Base-by-base conservation (phyloP, 2,329 filamentous ascomycete genomes). In the Hypoxylon sp. region DNA sequence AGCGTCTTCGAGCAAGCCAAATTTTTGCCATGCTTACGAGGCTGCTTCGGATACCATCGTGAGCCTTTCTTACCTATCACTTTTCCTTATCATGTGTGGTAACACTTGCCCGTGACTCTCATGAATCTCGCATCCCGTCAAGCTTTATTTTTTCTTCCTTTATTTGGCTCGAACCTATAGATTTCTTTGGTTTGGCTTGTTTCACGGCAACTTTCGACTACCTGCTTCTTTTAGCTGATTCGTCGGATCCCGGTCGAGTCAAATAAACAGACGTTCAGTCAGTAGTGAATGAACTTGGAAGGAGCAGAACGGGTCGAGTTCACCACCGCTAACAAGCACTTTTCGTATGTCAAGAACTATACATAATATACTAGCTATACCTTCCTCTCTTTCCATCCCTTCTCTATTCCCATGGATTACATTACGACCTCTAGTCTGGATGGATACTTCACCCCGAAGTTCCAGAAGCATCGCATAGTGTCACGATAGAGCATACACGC, bases 61-160 rank as follows among this genome's bases (percentile, higher is more conserved):
- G 17, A 26, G 15, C 17, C 4, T n/a, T 41, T 26, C 20, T 26
- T 26, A 26, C 15, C 17, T 17, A 10, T 55, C 7, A 17, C 44
- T 32, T 47, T 30, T n/a, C 39, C n/a, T 46, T 20, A 28, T 50
- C 51, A 37, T 43, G 32, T 43, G 28, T 24, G 26, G 62, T 65
- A 49, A 50, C 62, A 65, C 63, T n/a, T 59, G 24, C 59, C 15
- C 59, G 55, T 62, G 59, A 62, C 57, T 43, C 44, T 53, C 54
- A 59, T 58, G 34, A 37, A 56, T 59, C 52, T 24, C 48, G 47
- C 55, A 28, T 54, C 58, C 32, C 48, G 44, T 59, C 53, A 49
- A 50, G 46, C 20, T 8, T 20, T 32, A 20, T 24, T 39, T 41
- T 41, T 6, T 19, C 19, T 19, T 6, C 8, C 19, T 15, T 15